These are phyloP conservation scores for Loxodes magnus DNA, from an alignment of 73 alveolate genomes.

Conservation along the genomic window DNA sequence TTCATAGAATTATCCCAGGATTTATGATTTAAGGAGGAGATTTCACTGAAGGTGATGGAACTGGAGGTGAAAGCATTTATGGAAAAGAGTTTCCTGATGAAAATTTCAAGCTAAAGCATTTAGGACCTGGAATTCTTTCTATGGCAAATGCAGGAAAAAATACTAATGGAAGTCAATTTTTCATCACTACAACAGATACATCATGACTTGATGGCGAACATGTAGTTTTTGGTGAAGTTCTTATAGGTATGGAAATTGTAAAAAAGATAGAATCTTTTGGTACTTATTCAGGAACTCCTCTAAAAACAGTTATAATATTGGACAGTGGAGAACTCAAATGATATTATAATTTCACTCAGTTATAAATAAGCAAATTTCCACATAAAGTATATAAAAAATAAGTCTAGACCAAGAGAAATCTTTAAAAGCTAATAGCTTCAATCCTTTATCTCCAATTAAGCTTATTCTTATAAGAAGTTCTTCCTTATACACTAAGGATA, in stretches of 20 bases:
- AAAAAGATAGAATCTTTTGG: constrained; percentile 56
- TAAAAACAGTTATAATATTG: constrained; percentile 61
- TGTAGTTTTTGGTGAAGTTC: constrained; percentile 93
- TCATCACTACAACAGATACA: constrained; percentile 80
- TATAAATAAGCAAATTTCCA: too few species aligned
- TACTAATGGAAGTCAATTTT: constrained; percentile 90
- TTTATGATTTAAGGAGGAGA: constrained; percentile 91
- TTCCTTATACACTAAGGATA: too few species aligned
- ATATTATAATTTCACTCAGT: too few species aligned
- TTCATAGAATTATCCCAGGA: constrained; percentile 66
- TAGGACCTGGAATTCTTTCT: constrained; percentile 65
- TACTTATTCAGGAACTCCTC: constrained; percentile 75
- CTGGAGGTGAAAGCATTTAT: constrained; percentile 86
- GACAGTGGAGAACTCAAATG: constrained; percentile 83
- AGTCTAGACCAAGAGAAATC: too few species aligned
- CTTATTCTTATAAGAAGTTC: too few species aligned
- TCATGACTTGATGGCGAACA: constrained; percentile 91
- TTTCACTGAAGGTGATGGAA: constrained; percentile 81
- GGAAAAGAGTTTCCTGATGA: constrained; percentile 75
- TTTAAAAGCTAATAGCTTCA: too few species aligned
- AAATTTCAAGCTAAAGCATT: constrained; percentile 75
- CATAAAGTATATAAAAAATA: too few species aligned
- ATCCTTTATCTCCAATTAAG: too few species aligned
- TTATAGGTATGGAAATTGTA: constrained; percentile 76
- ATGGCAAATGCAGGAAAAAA: constrained; percentile 95